phyloP scores from a whole-genome alignment of 441 rosid species.

The Erodium trifolium region DNA sequence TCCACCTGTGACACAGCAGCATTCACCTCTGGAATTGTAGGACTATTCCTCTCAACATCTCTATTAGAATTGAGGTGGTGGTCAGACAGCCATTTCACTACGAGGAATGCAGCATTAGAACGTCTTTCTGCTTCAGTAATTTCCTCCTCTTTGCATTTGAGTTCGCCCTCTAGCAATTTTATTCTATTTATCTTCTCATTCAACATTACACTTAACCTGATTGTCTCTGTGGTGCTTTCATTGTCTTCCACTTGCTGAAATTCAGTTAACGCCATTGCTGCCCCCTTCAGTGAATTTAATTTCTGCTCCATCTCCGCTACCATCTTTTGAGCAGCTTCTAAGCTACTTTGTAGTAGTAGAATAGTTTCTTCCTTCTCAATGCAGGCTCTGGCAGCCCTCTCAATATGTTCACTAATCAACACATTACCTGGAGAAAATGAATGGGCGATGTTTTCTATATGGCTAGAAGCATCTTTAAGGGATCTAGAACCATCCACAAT shows the following conservation, averaged over 20 bases:
- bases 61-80: constrained; percentile 20
- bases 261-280: constrained; percentile 54
- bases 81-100: constrained; percentile 50
- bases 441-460: constrained; percentile 53
- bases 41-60: constrained; percentile 21
- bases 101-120: constrained; percentile 40
- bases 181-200: constrained; percentile 39
- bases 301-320: constrained; percentile 69
- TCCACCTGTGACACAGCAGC: constrained; percentile 19
- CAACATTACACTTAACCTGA: constrained; percentile 27
- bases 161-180: constrained; percentile 32
- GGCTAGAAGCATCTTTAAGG: constrained; percentile 68
- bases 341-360: constrained; percentile 63
- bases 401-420: constrained; percentile 60
- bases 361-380: constrained; percentile 77
- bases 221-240: constrained; percentile 31
- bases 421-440: constrained; percentile 65
- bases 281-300: constrained; percentile 63
- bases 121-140: constrained; percentile 41
- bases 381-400: constrained; percentile 71
- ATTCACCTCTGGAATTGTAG: constrained; percentile 17
- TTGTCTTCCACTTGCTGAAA: constrained; percentile 32
- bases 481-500: constrained; percentile 84
- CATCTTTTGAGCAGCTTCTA: constrained; percentile 79
- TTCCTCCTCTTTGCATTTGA: constrained; percentile 32